phyloP scores from a whole-genome alignment of 2,329 filamentous ascomycete genomes.

The Whalleya microplaca region DNA sequence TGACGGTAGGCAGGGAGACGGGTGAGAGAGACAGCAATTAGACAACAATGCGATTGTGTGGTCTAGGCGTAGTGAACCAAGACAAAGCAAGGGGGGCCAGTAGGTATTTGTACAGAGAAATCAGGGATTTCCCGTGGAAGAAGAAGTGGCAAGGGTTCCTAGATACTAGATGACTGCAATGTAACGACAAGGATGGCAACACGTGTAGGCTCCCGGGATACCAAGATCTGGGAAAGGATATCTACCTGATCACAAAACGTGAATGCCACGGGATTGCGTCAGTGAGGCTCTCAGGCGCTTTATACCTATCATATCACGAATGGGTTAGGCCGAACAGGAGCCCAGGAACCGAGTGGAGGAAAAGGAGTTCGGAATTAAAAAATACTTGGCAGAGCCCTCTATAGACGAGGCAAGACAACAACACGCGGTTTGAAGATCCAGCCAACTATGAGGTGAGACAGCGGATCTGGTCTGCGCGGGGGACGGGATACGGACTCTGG shows the following conservation, averaged over 20 bases:
- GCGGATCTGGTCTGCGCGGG: neutral
- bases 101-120: neutral
- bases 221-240: too few relatives aligned
- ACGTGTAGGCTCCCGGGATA: neutral
- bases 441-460: neutral
- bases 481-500: neutral
- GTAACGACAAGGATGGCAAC: neutral
- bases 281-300: neutral
- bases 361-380: neutral
- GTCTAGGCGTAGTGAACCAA: neutral
- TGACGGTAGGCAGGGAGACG: too few relatives aligned
- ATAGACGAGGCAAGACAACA: neutral
- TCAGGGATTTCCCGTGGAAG: too few relatives aligned
- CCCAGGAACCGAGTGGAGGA: neutral
- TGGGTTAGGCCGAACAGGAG: too few relatives aligned
- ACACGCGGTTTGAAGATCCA: neutral
- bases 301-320: neutral
- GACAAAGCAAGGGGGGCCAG: neutral
- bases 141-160: too few relatives aligned
- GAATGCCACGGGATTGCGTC: neutral
- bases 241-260: neutral
- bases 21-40: neutral
- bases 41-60: neutral
- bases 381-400: neutral
- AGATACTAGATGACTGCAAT: neutral